Percentiles rank a stretch among this genome's conserved stretches.
phyloP scores from a whole-genome alignment of 2,329 filamentous ascomycete genomes.

The Septoria petroselini region DNA sequence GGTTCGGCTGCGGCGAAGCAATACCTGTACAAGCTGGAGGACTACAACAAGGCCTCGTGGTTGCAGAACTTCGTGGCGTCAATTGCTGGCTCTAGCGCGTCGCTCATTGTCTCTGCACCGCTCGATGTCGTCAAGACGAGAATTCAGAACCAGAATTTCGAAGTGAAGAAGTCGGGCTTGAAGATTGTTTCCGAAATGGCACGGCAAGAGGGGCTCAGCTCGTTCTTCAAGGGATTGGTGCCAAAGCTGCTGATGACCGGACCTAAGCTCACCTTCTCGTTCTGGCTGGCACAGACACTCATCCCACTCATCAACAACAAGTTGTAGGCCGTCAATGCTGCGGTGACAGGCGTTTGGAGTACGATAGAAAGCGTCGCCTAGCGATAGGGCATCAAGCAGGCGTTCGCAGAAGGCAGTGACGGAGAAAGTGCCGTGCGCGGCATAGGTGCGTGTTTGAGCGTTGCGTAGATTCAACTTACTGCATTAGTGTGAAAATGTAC shows the following conservation, averaged over 20 bases:
- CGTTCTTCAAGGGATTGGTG: constrained; percentile 96
- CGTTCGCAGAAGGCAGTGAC: constrained; percentile 1
- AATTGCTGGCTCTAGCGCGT: constrained; percentile 89
- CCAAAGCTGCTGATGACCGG: constrained; percentile 99
- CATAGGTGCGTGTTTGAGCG: constrained; percentile 10
- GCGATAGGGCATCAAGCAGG: constrained; percentile 10
- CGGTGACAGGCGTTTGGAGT: constrained; percentile 15
- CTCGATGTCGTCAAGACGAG: constrained; percentile 97
- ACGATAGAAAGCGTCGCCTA: constrained; percentile 10
- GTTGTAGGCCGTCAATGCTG: constrained; percentile 44
- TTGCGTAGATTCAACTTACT: constrained; percentile 8
- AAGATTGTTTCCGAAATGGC: constrained; percentile 90
- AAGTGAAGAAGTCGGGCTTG: constrained; percentile 93
- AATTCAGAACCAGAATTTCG: constrained; percentile 98
- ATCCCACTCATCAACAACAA: constrained; percentile 85
- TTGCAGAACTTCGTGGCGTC: constrained; percentile 96
- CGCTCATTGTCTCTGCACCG: constrained; percentile 92
- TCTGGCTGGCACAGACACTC: constrained; percentile 98
- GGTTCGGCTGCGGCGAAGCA: constrained; percentile 97
- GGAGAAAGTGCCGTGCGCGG: constrained; percentile 1
- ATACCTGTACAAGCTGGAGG: constrained; percentile 81
- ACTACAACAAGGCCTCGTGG: constrained; percentile 96
- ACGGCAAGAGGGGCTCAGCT: constrained; percentile 76
- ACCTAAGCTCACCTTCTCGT: constrained; percentile 97
- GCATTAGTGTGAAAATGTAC: constrained; percentile 8